Percentiles rank a stretch among this genome's conserved stretches.
Conservation (phyloP, 78 protist genomes). For the Creolimax fragrantissima region DNA sequence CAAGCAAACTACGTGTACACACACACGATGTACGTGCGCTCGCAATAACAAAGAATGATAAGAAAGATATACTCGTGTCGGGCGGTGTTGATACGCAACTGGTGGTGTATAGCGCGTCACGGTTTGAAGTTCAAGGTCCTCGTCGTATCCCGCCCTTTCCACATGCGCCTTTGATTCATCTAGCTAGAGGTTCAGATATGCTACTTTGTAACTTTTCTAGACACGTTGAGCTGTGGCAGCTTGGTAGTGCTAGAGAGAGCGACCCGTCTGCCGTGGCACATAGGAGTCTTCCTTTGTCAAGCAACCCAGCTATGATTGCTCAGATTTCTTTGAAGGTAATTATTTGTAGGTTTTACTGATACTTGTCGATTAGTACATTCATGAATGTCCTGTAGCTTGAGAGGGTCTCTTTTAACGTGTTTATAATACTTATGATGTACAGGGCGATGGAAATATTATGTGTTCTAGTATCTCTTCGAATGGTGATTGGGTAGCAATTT, state of each 20-base stretch:
- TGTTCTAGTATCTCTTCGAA: neutral
- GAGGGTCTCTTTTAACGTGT: no score
- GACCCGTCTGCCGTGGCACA: neutral
- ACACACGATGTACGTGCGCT: slow-evolving; percentile 29
- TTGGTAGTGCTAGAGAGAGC: neutral
- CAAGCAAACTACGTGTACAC: neutral
- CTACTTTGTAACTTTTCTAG: neutral
- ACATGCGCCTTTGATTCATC: neutral
- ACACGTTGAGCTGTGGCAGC: neutral
- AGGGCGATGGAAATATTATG: neutral
- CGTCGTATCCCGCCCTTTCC: slow-evolving; percentile 13
- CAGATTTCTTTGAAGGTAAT: neutral
- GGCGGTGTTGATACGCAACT: slow-evolving; percentile 25
- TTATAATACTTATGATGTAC: no score
- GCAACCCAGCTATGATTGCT: neutral
- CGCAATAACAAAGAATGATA: neutral
- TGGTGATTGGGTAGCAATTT: neutral
- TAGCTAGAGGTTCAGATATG: neutral
- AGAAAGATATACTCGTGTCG: neutral
- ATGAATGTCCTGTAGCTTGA: no score
- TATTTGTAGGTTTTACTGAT: neutral
- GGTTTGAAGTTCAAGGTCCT: neutral
- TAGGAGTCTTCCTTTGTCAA: no score
- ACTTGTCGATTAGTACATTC: no score
- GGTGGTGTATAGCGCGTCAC: neutral